Percentiles rank a stretch among this genome's conserved stretches.
These are phyloP conservation scores for Diatrype stigma DNA, from an alignment of 2,329 filamentous ascomycete species.

Conservation along the genomic window DNA sequence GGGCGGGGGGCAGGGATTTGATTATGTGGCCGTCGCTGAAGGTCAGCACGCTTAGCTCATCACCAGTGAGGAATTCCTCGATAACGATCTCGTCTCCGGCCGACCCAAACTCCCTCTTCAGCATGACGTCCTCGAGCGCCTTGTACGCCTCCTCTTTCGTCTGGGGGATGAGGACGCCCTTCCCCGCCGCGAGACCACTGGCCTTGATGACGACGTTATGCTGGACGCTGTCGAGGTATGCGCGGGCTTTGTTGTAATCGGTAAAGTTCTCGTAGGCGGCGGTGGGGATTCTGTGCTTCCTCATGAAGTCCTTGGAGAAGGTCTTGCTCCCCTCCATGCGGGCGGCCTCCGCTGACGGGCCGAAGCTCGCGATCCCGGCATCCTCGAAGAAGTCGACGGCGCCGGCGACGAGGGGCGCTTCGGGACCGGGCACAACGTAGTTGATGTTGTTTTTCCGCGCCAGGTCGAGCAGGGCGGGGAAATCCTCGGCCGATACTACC, in stretches of 20 bases:
- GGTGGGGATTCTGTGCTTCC: conserved; percentile 82
- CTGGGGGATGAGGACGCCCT: conserved; percentile 86
- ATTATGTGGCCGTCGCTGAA: conserved; percentile 89
- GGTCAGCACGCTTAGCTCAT: conserved; percentile 86
- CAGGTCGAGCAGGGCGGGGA: conserved; percentile 69
- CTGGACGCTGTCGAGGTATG: conserved; percentile 67
- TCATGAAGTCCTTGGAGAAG: conserved; percentile 98
- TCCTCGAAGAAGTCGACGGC: conserved; percentile 77
- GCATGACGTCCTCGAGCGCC: conserved; percentile 86
- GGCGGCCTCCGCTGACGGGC: conserved; percentile 78
- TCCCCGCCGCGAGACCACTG: conserved; percentile 84
- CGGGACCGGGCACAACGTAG: conserved; percentile 84
- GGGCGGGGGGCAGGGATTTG: conserved; percentile 79
- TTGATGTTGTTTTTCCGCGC: conserved; percentile 71
- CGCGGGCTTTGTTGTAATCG: conserved; percentile 65
- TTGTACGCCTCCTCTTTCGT: conserved; percentile 77
- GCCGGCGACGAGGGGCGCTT: conserved; percentile 89
- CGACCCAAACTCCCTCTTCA: conserved; percentile 77
- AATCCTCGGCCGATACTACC: conserved; percentile 69
- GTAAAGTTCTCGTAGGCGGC: conserved; percentile 87
- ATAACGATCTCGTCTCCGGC: conserved; percentile 92
- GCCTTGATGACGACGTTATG: conserved; percentile 92
- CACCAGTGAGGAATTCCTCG: conserved; percentile 86
- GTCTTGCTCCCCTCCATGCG: conserved; percentile 95
- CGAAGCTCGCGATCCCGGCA: conserved; percentile 76